Evolutionary conservation across 768 basidiomycete genomes (phyloP).

Genomic region (Psilocybe azurescens): DNA sequence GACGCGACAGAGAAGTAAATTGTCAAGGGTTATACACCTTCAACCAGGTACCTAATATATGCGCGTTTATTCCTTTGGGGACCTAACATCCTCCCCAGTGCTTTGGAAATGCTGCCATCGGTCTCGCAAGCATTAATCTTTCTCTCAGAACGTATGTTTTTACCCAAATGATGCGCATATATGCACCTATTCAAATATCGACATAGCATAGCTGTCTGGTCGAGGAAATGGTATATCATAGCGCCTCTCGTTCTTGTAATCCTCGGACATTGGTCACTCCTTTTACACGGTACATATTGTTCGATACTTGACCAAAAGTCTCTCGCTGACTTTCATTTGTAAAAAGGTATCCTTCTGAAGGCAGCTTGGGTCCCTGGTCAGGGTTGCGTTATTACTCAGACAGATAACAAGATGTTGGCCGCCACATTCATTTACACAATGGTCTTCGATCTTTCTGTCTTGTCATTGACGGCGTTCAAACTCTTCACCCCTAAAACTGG

Average conservation of each 20-base stretch:
- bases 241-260: conserved; percentile 58
- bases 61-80: conserved; percentile 1
- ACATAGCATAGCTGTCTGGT: conserved; percentile 73
- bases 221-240: conserved; percentile 58
- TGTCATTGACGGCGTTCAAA: conserved; percentile 66
- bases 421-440: conserved; percentile 77
- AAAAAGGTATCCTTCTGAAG: conserved; percentile 60
- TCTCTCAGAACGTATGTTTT: conserved; percentile 65
- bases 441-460: conserved; percentile 70
- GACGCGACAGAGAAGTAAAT: conserved; percentile 31
- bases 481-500: conserved; percentile 49
- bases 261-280: conserved; percentile 73
- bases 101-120: conserved; percentile 69
- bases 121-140: conserved; percentile 74
- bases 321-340: conserved; percentile 1
- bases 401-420: conserved; percentile 64
- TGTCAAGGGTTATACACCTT: conserved; percentile 76
- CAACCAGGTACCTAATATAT: conserved; percentile 47
- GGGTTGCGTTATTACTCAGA: conserved; percentile 64
- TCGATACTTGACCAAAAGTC: background rate
- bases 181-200: background rate
- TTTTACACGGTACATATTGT: conserved; percentile 59
- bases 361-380: conserved; percentile 55
- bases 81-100: conserved; percentile 30
- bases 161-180: conserved; percentile 12